Percentiles rank a stretch among this genome's conserved stretches.
These are phyloP conservation scores for Alternaria dauci DNA, from an alignment of 2,329 filamentous ascomycete genomes.

Conservation along the genomic window DNA sequence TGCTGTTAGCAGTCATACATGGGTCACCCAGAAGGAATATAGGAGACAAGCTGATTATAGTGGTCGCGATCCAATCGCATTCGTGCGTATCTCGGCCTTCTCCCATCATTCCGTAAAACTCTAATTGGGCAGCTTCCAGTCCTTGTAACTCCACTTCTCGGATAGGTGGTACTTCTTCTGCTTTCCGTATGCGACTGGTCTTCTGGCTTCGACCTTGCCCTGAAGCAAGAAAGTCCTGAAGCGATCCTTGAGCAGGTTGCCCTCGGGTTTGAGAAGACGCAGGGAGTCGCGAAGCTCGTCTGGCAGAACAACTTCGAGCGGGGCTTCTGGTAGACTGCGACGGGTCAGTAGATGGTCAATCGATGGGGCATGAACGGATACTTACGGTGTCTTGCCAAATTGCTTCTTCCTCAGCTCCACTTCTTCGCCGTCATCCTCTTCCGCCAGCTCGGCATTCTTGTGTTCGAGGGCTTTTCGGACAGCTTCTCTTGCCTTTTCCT, in stretches of 20 bases:
- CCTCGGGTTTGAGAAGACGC: constrained; percentile 77
- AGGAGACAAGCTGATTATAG: neutral
- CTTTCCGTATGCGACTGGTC: constrained; percentile 80
- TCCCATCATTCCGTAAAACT: neutral
- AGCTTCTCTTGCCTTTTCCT: constrained; percentile 58
- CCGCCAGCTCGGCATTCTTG: constrained; percentile 34
- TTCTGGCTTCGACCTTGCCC: constrained; percentile 86
- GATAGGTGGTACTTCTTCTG: constrained; percentile 82
- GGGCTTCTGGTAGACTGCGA: constrained; percentile 72
- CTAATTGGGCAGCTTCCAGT: constrained; percentile 69
- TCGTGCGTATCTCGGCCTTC: neutral
- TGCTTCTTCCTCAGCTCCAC: constrained; percentile 70
- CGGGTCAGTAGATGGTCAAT: constrained; percentile 17
- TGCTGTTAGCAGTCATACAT: neutral
- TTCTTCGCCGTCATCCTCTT: constrained; percentile 50
- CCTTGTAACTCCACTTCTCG: constrained; percentile 98
- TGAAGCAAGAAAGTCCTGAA: constrained; percentile 88
- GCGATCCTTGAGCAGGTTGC: constrained; percentile 91
- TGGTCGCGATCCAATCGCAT: neutral
- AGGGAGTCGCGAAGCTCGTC: constrained; percentile 62
- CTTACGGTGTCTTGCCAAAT: constrained; percentile 70
- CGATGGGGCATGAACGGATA: constrained; percentile 5
- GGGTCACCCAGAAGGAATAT: neutral
- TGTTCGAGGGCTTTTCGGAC: constrained; percentile 36
- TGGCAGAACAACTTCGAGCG: constrained; percentile 59